Evolutionary conservation across 164 flowering plant genomes (phyloP), one percentile per base, ranked within the genome.

Genomic region (Paratinospora sagittata): DNA sequence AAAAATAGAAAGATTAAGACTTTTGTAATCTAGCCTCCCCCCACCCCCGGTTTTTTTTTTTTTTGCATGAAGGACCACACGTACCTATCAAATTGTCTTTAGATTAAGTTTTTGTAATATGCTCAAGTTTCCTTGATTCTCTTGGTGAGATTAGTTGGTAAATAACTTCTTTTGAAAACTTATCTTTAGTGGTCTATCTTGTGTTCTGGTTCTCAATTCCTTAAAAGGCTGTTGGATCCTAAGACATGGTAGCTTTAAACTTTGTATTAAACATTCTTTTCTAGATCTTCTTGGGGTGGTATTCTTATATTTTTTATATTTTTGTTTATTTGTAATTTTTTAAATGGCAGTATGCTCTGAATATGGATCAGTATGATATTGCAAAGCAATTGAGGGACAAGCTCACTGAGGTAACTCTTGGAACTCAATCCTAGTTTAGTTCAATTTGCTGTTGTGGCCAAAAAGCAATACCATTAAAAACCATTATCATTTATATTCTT

Each of bases 341-440:
- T 27, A 61, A 68, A 70, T 82, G 80, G 84, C 90, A 94, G 97
- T 87, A 77, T 84, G 97, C 97, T 41, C 39, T 94, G 77, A 92
- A 94, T 74, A 37, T 87, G 92, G 97, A 94, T 80, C 86, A 90
- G 84, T 90, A 89, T 78, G 98, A 92, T 13, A 77, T 84, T 66
- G 98, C 98, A 16, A 87, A 92, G 55, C 89, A 92, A 61, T 78
- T 92, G 70, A 87, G 98, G 73, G 85, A 85, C 82, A 90, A 89
- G 83, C 92, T 94, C 45, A 76, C 86, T 57, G 98, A 92, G 96
- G 98, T 91, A n/a, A 77, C 73, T 63, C 39, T 1, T 16, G 26
- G 39, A 65, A 64, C 65, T 69, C 11, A 36, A n/a, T 63, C 9
- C 47, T 17, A 61, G 14, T 57, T 3, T 55, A 24, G 8, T 26